Conservation (phyloP, 1,284 basidiomycete genomes). For the Earliella scabrosa region DNA sequence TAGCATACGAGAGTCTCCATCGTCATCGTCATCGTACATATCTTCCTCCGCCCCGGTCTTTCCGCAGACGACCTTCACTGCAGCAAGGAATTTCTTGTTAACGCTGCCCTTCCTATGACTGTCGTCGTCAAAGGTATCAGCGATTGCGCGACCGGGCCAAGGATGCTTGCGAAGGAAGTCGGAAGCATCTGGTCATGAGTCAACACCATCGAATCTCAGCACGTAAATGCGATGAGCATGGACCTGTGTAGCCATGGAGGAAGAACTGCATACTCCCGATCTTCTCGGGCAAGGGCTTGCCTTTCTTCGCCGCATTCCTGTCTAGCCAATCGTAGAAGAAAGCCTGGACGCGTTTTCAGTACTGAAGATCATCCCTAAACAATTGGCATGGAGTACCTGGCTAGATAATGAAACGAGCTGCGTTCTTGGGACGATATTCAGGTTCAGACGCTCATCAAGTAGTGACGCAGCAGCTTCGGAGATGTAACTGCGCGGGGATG, state of each 20-base stretch:
- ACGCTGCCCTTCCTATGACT: constrained; percentile 68
- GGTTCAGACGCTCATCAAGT: constrained; percentile 74
- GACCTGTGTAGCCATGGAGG: constrained; percentile 83
- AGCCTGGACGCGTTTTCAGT: constrained; percentile 47
- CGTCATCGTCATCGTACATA: constrained; percentile 64
- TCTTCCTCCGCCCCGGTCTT: constrained; percentile 77
- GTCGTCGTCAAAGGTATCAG: constrained; percentile 85
- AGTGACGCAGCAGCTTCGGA: constrained; percentile 88
- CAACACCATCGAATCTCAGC: neutral
- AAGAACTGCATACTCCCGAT: constrained; percentile 92
- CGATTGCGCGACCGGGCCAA: constrained; percentile 84
- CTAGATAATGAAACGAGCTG: constrained; percentile 84
- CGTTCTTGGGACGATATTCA: constrained; percentile 87
- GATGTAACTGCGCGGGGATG: constrained; percentile 49
- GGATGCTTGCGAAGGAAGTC: constrained; percentile 87
- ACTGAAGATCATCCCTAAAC: no score
- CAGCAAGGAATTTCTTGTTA: constrained; percentile 66
- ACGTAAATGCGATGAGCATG: constrained; percentile 1
- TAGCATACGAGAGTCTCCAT: constrained; percentile 68
- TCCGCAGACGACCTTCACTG: constrained; percentile 78
- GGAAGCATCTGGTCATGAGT: constrained; percentile 66
- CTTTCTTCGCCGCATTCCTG: constrained; percentile 76
- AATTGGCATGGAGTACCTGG: constrained; percentile 61
- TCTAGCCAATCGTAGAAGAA: constrained; percentile 94
- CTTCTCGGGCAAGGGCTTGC: constrained; percentile 81